Evolutionary conservation across 192 early-diverging fungal genomes (phyloP), one percentile per base, ranked within the genome.

Genomic region (Mortierella antarctica): DNA sequence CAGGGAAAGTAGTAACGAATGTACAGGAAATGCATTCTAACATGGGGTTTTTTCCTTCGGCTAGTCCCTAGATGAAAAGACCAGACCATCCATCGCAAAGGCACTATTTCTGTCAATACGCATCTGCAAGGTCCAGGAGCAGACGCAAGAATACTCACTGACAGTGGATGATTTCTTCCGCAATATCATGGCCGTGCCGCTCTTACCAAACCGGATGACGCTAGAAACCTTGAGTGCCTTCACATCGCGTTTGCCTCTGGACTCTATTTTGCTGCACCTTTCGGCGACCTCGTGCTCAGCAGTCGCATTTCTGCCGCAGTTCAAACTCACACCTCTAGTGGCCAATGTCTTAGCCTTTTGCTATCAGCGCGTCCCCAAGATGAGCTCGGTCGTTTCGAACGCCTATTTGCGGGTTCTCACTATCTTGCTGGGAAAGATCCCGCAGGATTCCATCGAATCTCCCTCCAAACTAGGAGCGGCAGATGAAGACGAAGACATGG

Each of bases 181-280:
- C 13, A 46, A 88, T 42, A 85, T 92, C 53, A 57, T 92, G 23
- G 82, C 88, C n/a, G 72, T 92, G 7, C 83, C 86, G 21, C 42
- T 76, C 18, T 53, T 92, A 2, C 72, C 83, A 4, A 82, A 87
- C 62, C 69, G 83, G 11, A 82, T 90, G 48, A 79, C 81, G 8
- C 75, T 82, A 18, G 83, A 83, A 23, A 57, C 65, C 1, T 60
- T 89, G n/a, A 61, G 66, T 17, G 41, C 59, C 46, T 71, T 89
- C 46, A 74, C 82, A 0, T 67, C 70, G 40, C 57, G 59, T 14
- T 62, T 91, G 17, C 81, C 83, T 5, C 79, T 89, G 42, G 77
- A 84, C 18, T 47, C 70, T 4, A 55, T 89, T 14, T 51, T 89
- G 15, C 56, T 57, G 21, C 72, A 65, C 20, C 49, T 88, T 15